phyloP scores from a whole-genome alignment of 2,329 filamentous ascomycete species.

The Elsinoe arachidis region DNA sequence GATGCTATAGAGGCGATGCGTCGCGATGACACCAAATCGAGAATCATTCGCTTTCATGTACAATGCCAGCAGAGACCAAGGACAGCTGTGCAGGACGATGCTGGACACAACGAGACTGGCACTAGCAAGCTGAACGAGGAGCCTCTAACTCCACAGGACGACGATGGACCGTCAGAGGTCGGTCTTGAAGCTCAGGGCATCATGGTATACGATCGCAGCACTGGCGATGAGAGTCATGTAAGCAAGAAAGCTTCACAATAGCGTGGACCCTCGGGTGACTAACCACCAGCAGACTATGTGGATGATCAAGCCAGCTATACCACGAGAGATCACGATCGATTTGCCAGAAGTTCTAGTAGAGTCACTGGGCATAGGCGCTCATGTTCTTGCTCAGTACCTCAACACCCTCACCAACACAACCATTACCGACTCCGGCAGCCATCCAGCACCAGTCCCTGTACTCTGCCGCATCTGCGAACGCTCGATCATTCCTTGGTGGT shows the following conservation, averaged over 20 bases:
- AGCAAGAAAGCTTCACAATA: slow-evolving; percentile 32
- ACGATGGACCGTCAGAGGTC: slow-evolving; percentile 37
- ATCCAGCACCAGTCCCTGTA: slow-evolving; percentile 73
- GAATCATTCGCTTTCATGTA: slow-evolving; percentile 75
- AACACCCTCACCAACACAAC: slow-evolving; percentile 80
- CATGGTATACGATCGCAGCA: slow-evolving; percentile 87
- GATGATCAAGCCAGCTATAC: slow-evolving; percentile 92
- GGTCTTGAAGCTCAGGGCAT: slow-evolving; percentile 94
- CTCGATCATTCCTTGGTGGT: slow-evolving; percentile 98
- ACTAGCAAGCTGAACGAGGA: neutral
- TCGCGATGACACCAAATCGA: slow-evolving; percentile 85
- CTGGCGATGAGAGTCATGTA: slow-evolving; percentile 84
- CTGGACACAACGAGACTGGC: neutral
- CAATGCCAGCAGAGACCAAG: slow-evolving; percentile 41
- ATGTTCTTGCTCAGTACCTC: slow-evolving; percentile 88
- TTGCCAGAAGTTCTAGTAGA: slow-evolving; percentile 83
- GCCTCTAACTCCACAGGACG: slow-evolving; percentile 22
- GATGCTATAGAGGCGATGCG: slow-evolving; percentile 82
- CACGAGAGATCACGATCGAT: slow-evolving; percentile 92
- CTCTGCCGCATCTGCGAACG: slow-evolving; percentile 96
- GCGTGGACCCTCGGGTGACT: slow-evolving; percentile 14
- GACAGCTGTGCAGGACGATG: slow-evolving; percentile 18
- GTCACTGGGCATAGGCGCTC: slow-evolving; percentile 85
- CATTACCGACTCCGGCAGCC: slow-evolving; percentile 61
- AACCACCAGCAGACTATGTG: slow-evolving; percentile 75